Conservation (phyloP, 306 rosid genomes). For the Erythrophleum fordii region DNA sequence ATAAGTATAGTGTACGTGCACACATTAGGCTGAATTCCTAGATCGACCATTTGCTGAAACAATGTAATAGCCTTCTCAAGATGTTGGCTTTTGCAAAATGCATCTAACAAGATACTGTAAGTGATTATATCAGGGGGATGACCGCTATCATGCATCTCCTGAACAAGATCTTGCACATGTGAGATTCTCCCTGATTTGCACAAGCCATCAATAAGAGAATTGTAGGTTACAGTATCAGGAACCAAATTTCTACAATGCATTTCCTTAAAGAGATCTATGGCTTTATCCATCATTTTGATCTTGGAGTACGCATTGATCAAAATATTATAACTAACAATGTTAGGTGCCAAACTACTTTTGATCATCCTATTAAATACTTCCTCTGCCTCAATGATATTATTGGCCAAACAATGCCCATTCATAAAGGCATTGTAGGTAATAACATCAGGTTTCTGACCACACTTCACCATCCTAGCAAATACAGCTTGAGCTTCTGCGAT, state of each 20-base stretch:
- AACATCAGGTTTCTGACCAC: constrained; percentile 26
- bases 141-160: constrained; percentile 31
- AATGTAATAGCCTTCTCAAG: constrained; percentile 28
- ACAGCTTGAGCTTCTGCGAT: constrained; percentile 34
- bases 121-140: constrained; percentile 44
- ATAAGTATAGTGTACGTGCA: constrained; percentile 10
- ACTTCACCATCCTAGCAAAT: constrained; percentile 34
- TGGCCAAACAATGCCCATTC: constrained; percentile 45
- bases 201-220: constrained; percentile 46
- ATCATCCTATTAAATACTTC: constrained; percentile 29
- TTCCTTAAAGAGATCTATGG: constrained; percentile 36
- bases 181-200: constrained; percentile 40
- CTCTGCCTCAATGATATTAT: constrained; percentile 29
- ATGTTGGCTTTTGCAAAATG: constrained; percentile 34
- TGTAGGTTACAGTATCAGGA: constrained; percentile 36
- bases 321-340: constrained; percentile 43
- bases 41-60: constrained; percentile 7
- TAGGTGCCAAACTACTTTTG: constrained; percentile 31
- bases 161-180: too few relatives aligned
- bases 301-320: constrained; percentile 49
- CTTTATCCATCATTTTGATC: constrained; percentile 39
- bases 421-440: constrained; percentile 43
- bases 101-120: constrained; percentile 43
- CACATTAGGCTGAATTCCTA: background rate
- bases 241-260: constrained; percentile 18